Evolutionary conservation across 225 moss, liverwort and hornwort genomes (phyloP).

Genomic region (Anthoceros angustus): DNA sequence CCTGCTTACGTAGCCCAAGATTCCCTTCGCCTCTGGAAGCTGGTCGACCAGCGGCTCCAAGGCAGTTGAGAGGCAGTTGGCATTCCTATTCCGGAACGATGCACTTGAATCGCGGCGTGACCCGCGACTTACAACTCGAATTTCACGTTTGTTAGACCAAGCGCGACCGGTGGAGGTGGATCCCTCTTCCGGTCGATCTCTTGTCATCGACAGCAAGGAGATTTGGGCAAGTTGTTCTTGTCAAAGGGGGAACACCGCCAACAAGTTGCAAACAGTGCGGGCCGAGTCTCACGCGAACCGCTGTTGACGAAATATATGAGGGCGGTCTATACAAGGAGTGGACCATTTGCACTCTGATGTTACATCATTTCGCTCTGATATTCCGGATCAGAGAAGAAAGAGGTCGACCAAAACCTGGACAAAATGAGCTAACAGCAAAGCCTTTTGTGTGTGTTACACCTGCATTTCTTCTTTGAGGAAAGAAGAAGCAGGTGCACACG

Average conservation of each 20-base stretch:
- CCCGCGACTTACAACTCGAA: no score
- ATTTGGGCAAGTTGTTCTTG: no score
- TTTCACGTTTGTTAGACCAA: no score
- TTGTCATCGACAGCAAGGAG: no score
- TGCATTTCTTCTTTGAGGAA: background rate
- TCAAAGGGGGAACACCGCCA: background rate
- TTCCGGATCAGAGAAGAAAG: background rate
- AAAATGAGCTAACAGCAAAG: constrained; percentile 5
- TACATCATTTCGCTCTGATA: constrained; percentile 4
- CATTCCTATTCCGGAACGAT: no score
- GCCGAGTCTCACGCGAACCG: background rate
- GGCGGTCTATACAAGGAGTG: background rate
- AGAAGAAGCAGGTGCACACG: background rate
- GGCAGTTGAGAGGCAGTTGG: no score
- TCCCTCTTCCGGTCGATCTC: no score
- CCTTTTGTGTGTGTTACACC: background rate
- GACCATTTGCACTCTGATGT: background rate
- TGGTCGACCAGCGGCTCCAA: no score
- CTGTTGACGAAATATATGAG: background rate
- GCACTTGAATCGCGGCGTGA: no score
- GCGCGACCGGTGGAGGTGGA: no score
- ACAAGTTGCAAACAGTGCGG: background rate
- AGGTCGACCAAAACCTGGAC: background rate
- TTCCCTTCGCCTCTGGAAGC: no score
- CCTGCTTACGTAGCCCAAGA: background rate